phyloP scores from a whole-genome alignment of 2,329 filamentous ascomycete species.

The Paramyrothecium sp. region DNA sequence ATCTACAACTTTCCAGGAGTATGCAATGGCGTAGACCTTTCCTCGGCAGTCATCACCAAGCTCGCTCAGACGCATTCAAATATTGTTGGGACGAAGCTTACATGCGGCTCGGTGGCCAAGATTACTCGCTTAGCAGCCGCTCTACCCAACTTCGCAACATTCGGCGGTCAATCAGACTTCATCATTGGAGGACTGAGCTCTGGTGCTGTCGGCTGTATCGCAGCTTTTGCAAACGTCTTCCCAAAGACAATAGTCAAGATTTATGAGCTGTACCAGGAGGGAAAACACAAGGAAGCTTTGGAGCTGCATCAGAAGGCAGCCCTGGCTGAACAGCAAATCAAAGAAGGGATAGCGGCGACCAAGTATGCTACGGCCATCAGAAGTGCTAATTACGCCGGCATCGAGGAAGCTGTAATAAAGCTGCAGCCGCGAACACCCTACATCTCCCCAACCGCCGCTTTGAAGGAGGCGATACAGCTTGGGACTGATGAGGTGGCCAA shows the following conservation, averaged over 20 bases:
- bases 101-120: slow-evolving; percentile 71
- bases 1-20: slow-evolving; percentile 70
- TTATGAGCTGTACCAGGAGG: slow-evolving; percentile 59
- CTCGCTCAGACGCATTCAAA: slow-evolving; percentile 39
- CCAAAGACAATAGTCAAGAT: slow-evolving; percentile 56
- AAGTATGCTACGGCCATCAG: slow-evolving; percentile 66
- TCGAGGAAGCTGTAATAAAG: slow-evolving; percentile 57
- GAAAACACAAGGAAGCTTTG: slow-evolving; percentile 57
- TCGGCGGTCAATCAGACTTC: slow-evolving; percentile 73
- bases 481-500: no score
- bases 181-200: slow-evolving; percentile 58
- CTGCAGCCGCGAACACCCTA: slow-evolving; percentile 63
- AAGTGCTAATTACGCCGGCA: slow-evolving; percentile 57
- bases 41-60: slow-evolving; percentile 55
- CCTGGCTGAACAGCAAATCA: slow-evolving; percentile 63
- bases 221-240: slow-evolving; percentile 62
- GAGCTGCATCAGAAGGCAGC: slow-evolving; percentile 60
- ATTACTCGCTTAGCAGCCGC: slow-evolving; percentile 57
- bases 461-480: no score
- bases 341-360: slow-evolving; percentile 64
- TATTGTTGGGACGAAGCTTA: slow-evolving; percentile 69
- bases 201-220: slow-evolving; percentile 59
- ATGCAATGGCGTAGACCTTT: slow-evolving; percentile 66
- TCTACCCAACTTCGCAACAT: slow-evolving; percentile 62
- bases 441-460: background rate